phyloP scores from a whole-genome alignment of 2,329 filamentous ascomycete species.

The Hyphodiscus sp. region DNA sequence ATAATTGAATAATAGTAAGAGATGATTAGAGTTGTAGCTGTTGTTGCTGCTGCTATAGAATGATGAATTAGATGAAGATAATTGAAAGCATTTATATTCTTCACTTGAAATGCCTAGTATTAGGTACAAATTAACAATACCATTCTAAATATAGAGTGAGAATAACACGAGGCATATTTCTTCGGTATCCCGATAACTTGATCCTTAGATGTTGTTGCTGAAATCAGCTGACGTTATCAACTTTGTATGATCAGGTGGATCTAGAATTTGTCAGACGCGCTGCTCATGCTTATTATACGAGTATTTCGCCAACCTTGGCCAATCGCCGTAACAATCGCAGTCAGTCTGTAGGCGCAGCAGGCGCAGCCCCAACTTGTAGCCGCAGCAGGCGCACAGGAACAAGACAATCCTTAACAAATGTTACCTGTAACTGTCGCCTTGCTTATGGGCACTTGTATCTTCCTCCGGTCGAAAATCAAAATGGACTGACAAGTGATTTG shows the following conservation, averaged over 20 bases:
- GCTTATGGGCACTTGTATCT: no score
- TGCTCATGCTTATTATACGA: constrained; percentile 5
- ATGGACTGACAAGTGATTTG: no score
- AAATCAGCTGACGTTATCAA: constrained; percentile 7
- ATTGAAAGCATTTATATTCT: constrained; percentile 4
- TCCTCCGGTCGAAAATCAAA: no score
- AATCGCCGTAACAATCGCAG: background rate
- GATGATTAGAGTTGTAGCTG: constrained; percentile 1
- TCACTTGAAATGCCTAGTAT: constrained; percentile 5
- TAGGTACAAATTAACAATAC: constrained; percentile 2
- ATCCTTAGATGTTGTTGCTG: constrained; percentile 1
- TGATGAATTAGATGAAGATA: constrained; percentile 4
- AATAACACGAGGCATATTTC: constrained; percentile 3
- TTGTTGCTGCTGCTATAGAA: constrained; percentile 7
- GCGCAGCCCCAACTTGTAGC: no score
- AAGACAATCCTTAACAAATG: no score
- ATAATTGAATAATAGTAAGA: constrained; percentile 2
- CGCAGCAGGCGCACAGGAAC: no score
- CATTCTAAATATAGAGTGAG: constrained; percentile 9
- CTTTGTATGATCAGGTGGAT: constrained; percentile 1
- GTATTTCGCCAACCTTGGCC: background rate
- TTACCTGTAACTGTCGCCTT: no score
- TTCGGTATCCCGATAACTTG: constrained; percentile 2
- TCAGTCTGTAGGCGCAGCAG: no score
- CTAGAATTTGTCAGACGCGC: constrained; percentile 1